These are phyloP conservation scores for Zygnema circumcarinatum DNA, from an alignment of 139 green algal genomes.

Conservation along the genomic window DNA sequence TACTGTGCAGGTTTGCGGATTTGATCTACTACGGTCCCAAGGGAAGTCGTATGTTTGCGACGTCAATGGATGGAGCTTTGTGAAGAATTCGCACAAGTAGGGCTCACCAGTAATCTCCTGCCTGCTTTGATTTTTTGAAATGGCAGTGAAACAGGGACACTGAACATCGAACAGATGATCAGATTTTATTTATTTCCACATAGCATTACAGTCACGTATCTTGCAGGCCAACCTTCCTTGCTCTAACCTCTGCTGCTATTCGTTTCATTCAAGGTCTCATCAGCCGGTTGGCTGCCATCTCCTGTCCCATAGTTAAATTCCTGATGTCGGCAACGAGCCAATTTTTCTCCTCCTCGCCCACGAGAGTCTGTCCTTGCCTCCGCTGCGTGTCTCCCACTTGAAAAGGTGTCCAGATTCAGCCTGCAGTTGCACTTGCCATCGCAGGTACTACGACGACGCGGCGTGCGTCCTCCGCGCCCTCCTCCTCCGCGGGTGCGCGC, in stretches of 20 bases:
- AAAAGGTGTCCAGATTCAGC: conserved; percentile 1
- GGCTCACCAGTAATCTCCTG: not conserved
- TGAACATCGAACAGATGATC: too few relatives aligned
- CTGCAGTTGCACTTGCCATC: too few relatives aligned
- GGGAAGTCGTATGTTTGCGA: conserved; percentile 94
- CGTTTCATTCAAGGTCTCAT: too few relatives aligned
- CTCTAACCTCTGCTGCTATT: too few relatives aligned
- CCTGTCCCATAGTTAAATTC: too few relatives aligned
- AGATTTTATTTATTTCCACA: too few relatives aligned
- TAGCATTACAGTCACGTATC: too few relatives aligned
- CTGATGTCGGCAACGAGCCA: too few relatives aligned
- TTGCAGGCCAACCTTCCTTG: too few relatives aligned
- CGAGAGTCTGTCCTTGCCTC: not conserved
- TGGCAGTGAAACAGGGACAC: too few relatives aligned
- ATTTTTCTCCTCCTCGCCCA: not conserved
- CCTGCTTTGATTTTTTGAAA: not conserved
- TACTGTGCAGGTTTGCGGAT: conserved; percentile 61
- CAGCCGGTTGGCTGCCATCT: too few relatives aligned
- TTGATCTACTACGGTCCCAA: conserved; percentile 71
- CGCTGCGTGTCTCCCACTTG: too few relatives aligned
- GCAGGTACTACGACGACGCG: conserved; percentile 68
- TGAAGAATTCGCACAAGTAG: conserved; percentile 98
- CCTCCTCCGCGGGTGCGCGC: conserved; percentile 55
- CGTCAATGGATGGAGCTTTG: conserved; percentile 98
- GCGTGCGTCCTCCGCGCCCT: conserved; percentile 60